Conservation (phyloP, 495 filamentous ascomycete genomes). For the Cercophora scortea region DNA sequence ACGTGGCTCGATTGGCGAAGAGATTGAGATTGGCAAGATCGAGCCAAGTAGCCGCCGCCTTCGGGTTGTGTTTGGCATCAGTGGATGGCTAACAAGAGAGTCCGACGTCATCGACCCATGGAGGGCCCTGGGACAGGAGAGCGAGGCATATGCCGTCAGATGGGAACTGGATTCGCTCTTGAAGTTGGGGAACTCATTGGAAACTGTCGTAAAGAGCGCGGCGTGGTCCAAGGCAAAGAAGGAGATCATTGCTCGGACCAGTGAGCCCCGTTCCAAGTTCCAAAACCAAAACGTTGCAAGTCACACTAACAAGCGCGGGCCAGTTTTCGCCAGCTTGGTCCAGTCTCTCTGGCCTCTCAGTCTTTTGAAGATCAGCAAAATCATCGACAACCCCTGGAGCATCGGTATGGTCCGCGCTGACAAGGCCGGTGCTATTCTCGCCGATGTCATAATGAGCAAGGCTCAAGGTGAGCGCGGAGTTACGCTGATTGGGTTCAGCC, state of each 20-base stretch:
- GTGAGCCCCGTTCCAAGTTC: conserved; percentile 21
- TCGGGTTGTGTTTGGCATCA: conserved; percentile 73
- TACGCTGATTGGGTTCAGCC: conserved; percentile 78
- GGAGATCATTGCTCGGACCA: conserved; percentile 54
- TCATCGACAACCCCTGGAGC: conserved; percentile 88
- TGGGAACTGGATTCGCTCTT: conserved; percentile 75
- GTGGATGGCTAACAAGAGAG: conserved; percentile 68
- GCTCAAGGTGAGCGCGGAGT: conserved; percentile 85
- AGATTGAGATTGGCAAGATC: conserved; percentile 34
- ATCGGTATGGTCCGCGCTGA: conserved; percentile 74
- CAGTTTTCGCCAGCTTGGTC: conserved; percentile 63
- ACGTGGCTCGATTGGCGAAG: conserved; percentile 28
- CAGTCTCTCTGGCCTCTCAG: conserved; percentile 68
- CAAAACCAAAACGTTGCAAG: neutral
- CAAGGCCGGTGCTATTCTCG: conserved; percentile 78
- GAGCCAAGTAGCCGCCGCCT: conserved; percentile 49
- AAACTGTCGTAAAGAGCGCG: conserved; percentile 63
- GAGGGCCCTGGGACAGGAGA: conserved; percentile 58
- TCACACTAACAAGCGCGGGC: conserved; percentile 33
- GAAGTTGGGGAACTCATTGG: conserved; percentile 69
- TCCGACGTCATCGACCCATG: conserved; percentile 68
- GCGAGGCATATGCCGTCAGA: conserved; percentile 75
- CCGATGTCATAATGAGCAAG: conserved; percentile 81
- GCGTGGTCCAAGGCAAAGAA: conserved; percentile 72
- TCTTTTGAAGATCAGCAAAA: conserved; percentile 67